Evolutionary conservation across 768 basidiomycete genomes (phyloP).

Genomic region (Lepiota brunneoincarnata): DNA sequence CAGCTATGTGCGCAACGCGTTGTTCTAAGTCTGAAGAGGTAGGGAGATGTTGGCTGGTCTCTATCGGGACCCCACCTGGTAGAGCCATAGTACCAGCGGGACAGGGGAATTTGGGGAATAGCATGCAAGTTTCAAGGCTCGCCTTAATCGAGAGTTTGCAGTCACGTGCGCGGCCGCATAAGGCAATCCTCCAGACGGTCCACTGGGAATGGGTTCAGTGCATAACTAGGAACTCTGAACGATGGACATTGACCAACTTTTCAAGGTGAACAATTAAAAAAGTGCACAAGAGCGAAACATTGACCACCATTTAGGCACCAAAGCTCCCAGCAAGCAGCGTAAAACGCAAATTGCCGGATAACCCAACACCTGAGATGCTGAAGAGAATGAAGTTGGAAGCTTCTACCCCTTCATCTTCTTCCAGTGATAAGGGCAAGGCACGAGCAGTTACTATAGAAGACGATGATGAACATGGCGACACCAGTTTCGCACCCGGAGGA

Average conservation of each 20-base stretch:
- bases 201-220: neutral
- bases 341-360: conserved; percentile 76
- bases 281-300: neutral
- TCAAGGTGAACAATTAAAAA: conserved; percentile 35
- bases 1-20: conserved; percentile 69
- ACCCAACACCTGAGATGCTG: conserved; percentile 77
- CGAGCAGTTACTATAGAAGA: conserved; percentile 62
- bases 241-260: conserved; percentile 52
- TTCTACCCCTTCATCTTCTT: conserved; percentile 12
- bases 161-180: conserved; percentile 11
- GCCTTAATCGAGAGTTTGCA: conserved; percentile 6
- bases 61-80: conserved; percentile 33
- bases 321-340: conserved; percentile 61
- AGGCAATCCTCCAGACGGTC: neutral
- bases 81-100: conserved; percentile 19
- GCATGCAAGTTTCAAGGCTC: conserved; percentile 5
- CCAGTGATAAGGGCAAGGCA: conserved; percentile 18
- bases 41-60: conserved; percentile 30
- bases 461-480: conserved; percentile 43
- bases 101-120: neutral
- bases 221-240: neutral
- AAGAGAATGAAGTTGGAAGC: conserved; percentile 72
- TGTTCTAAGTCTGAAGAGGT: conserved; percentile 61
- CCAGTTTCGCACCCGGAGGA: conserved; percentile 75
- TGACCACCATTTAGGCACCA: conserved; percentile 45